phyloP scores from a whole-genome alignment of 1,139 yeast genomes.

The Diutina neorugosa region DNA sequence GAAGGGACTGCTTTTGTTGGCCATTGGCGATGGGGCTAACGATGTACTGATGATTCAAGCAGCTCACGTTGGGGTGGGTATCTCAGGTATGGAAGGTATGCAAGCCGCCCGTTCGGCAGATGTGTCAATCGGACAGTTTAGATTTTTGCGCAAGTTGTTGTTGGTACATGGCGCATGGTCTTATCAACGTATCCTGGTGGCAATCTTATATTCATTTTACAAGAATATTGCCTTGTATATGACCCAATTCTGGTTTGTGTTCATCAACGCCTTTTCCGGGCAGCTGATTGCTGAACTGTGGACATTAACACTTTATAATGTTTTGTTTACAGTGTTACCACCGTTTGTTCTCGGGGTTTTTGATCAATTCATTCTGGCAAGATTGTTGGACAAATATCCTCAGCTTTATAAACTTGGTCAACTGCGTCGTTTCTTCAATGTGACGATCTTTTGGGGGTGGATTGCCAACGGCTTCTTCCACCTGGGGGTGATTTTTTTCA shows the following conservation, averaged over 20 bases:
- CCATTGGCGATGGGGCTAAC: conserved; percentile 98
- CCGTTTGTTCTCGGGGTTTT: conserved; percentile 94
- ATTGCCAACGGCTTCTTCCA: conserved; percentile 90
- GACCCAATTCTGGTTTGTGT: conserved; percentile 98
- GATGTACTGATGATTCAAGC: conserved; percentile 99
- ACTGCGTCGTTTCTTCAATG: conserved; percentile 77
- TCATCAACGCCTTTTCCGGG: conserved; percentile 85
- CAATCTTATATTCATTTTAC: conserved; percentile 88
- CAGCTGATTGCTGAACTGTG: conserved; percentile 95
- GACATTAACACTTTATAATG: conserved; percentile 94
- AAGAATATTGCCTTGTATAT: conserved; percentile 89
- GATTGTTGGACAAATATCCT: conserved; percentile 83
- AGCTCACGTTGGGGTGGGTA: conserved; percentile 97
- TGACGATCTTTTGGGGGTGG: conserved; percentile 95
- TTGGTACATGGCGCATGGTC: conserved; percentile 98
- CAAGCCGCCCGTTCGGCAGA: conserved; percentile 99
- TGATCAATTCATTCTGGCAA: conserved; percentile 90
- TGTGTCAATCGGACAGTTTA: conserved; percentile 92
- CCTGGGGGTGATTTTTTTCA: conserved; percentile 72
- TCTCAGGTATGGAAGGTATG: conserved; percentile 98
- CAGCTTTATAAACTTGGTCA: conserved; percentile 89
- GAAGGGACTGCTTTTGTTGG: conserved; percentile 66
- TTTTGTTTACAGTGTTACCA: conserved; percentile 89
- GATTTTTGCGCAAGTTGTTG: conserved; percentile 66
- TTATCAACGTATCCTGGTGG: conserved; percentile 84